Percentiles rank a stretch among this genome's conserved stretches.
These are phyloP conservation scores for Apiospora rasikravindrae DNA, from an alignment of 2,329 filamentous ascomycete species.

Conservation along the genomic window DNA sequence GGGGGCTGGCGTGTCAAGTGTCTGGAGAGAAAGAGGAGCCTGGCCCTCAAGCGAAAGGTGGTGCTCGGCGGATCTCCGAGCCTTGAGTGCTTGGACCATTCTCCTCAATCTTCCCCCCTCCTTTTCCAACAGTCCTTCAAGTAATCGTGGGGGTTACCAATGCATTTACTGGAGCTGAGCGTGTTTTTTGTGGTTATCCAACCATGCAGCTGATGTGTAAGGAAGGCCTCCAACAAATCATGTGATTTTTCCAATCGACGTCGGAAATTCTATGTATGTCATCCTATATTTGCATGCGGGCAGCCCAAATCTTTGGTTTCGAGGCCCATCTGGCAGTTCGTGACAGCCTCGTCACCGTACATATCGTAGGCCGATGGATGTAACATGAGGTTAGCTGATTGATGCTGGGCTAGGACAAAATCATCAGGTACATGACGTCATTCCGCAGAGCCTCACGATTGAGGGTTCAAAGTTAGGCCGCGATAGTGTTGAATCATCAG, in stretches of 20 bases:
- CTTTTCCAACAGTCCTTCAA: not conserved
- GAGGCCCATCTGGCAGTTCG: conserved; percentile 12
- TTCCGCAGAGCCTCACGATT: conserved; percentile 4
- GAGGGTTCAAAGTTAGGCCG: not conserved
- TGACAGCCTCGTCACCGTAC: conserved; percentile 8
- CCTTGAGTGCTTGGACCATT: conserved; percentile 4
- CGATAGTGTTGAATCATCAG: not conserved
- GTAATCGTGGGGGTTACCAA: conserved; percentile 13
- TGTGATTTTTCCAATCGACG: not conserved
- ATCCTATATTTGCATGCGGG: not conserved
- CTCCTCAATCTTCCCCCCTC: conserved; percentile 10
- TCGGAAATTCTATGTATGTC: not conserved
- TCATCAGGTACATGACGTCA: conserved; percentile 10
- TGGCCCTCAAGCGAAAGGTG: not conserved
- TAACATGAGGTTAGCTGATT: conserved; percentile 14
- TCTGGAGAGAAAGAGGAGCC: not conserved
- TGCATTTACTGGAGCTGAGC: conserved; percentile 15
- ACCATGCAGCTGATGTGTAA: not conserved
- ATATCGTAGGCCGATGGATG: not conserved
- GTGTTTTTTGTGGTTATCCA: not conserved
- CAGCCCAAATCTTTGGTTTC: not conserved
- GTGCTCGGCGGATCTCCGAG: conserved; percentile 17
- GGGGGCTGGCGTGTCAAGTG: not conserved
- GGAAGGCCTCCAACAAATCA: not conserved
- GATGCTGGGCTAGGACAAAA: not conserved